These are phyloP conservation scores for Linnemannia exigua DNA, from an alignment of 192 early-diverging fungal genomes.

Conservation along the genomic window DNA sequence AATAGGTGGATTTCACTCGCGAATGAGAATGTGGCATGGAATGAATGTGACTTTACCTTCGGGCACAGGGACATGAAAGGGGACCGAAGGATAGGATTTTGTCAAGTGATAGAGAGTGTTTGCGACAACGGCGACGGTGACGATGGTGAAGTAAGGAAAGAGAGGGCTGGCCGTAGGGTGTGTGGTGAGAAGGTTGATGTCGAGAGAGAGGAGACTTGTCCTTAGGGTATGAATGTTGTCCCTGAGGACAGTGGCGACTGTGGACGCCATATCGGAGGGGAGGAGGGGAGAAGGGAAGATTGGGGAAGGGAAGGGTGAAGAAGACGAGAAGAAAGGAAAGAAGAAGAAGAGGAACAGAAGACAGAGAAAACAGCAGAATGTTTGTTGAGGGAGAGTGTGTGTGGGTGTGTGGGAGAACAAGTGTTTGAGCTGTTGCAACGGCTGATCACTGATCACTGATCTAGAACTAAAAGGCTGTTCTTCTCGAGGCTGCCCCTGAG, in stretches of 20 bases:
- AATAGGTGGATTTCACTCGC: not conserved
- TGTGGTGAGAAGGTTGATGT: not conserved
- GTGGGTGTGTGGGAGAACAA: no score
- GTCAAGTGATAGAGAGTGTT: constrained; percentile 1
- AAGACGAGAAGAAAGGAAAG: not conserved
- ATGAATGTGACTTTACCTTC: constrained; percentile 18
- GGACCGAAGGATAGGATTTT: constrained; percentile 19
- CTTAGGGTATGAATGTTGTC: not conserved
- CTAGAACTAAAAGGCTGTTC: not conserved
- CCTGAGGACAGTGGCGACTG: not conserved
- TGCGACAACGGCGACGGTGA: not conserved
- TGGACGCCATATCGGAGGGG: not conserved
- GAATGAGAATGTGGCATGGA: not conserved
- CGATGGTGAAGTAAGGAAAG: not conserved
- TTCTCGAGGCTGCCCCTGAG: not conserved
- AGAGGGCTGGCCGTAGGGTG: not conserved
- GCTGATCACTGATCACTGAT: not conserved
- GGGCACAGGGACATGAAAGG: constrained; percentile 32
- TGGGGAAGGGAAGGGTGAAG: not conserved
- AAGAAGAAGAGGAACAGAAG: not conserved
- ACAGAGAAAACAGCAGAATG: not conserved
- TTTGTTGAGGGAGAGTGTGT: no score
- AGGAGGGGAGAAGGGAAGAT: not conserved
- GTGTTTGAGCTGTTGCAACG: not conserved
- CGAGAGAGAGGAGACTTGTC: not conserved